Conservation (phyloP, 2,329 filamentous ascomycete species). For the Curvularia verruculosa region DNA sequence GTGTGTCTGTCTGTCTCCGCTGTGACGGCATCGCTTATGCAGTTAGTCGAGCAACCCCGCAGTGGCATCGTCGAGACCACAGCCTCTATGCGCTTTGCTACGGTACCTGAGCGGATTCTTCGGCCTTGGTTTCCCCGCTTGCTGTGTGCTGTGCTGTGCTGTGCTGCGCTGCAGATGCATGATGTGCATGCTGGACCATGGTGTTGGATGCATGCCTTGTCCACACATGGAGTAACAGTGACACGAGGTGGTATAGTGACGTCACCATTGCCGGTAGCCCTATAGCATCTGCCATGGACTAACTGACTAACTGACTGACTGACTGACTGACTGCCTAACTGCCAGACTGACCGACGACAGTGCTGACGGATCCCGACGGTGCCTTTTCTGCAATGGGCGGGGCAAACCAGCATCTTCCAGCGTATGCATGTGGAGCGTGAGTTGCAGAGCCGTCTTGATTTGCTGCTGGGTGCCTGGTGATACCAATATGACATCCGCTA, state of each 20-base stretch:
- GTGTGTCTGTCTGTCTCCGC: slow-evolving; percentile 12
- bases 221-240: neutral
- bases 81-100: slow-evolving; percentile 3
- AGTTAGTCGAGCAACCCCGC: slow-evolving; percentile 5
- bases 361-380: neutral
- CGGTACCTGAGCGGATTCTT: slow-evolving; percentile 13
- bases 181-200: neutral
- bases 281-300: neutral
- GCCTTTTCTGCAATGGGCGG: neutral
- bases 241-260: too few species aligned
- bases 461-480: slow-evolving; percentile 21
- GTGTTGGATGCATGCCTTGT: neutral
- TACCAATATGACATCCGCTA: slow-evolving; percentile 22
- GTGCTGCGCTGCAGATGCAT: neutral
- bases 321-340: too few species aligned
- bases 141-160: too few species aligned
- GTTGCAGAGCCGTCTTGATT: slow-evolving; percentile 31
- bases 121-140: slow-evolving; percentile 6
- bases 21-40: slow-evolving; percentile 13
- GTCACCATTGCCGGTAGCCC: slow-evolving; percentile 9
- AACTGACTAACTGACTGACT: neutral
- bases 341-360: neutral
- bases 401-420: slow-evolving; percentile 19
- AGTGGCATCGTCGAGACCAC: slow-evolving; percentile 1
- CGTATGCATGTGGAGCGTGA: slow-evolving; percentile 34